Base-by-base conservation (phyloP, 2,329 filamentous ascomycete species). In the Westerdykella sp. region DNA sequence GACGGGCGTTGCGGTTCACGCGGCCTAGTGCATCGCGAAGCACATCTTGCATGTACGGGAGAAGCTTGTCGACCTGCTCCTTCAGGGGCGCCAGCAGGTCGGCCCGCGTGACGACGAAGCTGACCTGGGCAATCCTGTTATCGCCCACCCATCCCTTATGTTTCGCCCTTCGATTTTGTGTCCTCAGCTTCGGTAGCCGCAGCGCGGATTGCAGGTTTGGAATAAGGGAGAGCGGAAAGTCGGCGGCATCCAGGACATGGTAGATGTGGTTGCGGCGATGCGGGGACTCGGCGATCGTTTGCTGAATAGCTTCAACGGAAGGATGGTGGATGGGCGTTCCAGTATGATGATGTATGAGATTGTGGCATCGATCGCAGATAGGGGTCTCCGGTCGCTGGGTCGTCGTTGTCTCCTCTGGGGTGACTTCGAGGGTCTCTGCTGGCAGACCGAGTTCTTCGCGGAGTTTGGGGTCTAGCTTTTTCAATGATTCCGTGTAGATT, bases 201-300 rank as follows among this genome's bases (percentile, higher is more conserved):
- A 96, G 73, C 1, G 87, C 72, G 6, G 78, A 72, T 47, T 85
- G 79, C 9, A 98, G 78, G 36, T 82, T 80, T 1, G 88, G 87
- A 4, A 97, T 75, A 12, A 98, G 70, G 1, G 93, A 96, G 79
- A 98, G 86, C 15, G 93, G 93, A 51, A 98, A 97, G 67, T 98
- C 93, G 47, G 90, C 93, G 2, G 93, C 91, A 60, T 98, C 93
- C 16, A 98, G 73, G 21, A 98, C 76, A 67, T 98, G 93, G 63
- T 97, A 98, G 48, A 98, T 83, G 67, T 96, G 87, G 59, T 98
- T 97, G 62, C 86, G 80, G 62, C 86, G 86, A 68, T 94, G 83
- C 0, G 90, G 90, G 1, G 91, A 95, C 66, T 95, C 87, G 41
- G 83, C 77, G 41, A 98, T 85, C 13, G 89, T 95, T 49, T 88